Percentiles rank a stretch among this genome's conserved stretches.
Conservation (phyloP, 2,329 filamentous ascomycete genomes). For the Raffaelea deltoideospora region DNA sequence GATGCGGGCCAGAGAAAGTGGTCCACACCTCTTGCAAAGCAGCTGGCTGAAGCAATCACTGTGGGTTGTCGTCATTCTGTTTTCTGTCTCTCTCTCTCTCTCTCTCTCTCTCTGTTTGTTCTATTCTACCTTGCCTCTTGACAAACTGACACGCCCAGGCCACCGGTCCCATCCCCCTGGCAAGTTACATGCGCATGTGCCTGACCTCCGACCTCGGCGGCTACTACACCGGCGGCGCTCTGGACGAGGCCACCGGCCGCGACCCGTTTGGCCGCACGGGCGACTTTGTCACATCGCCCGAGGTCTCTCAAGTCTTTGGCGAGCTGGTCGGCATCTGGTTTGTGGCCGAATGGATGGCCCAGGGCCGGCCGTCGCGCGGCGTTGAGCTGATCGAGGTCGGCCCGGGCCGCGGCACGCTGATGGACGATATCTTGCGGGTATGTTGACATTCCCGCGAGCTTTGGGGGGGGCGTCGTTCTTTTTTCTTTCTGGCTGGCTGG, state of each 20-base stretch:
- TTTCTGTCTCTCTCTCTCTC: not conserved
- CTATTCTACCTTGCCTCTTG: no score
- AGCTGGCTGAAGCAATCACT: constrained; percentile 71
- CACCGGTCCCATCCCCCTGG: constrained; percentile 82
- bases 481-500: no score
- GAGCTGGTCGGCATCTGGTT: constrained; percentile 92
- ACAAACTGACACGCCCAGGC: constrained; percentile 21
- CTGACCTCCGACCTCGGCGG: constrained; percentile 80
- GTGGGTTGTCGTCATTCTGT: constrained; percentile 27
- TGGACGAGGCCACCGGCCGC: constrained; percentile 41
- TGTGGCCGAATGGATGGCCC: constrained; percentile 89
- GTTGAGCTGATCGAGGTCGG: constrained; percentile 89
- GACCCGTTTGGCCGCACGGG: constrained; percentile 89
- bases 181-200: constrained; percentile 97
- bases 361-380: constrained; percentile 57
- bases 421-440: constrained; percentile 90
- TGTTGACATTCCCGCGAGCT: no score
- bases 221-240: constrained; percentile 74
- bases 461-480: no score
- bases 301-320: constrained; percentile 95
- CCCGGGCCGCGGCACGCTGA: constrained; percentile 84
- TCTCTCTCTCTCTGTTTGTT: not conserved
- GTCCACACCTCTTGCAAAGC: constrained; percentile 86
- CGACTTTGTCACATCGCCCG: constrained; percentile 92
- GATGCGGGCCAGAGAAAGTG: constrained; percentile 43